Base-by-base conservation (phyloP, 116 monocot genomes). In the Iris pallida region DNA sequence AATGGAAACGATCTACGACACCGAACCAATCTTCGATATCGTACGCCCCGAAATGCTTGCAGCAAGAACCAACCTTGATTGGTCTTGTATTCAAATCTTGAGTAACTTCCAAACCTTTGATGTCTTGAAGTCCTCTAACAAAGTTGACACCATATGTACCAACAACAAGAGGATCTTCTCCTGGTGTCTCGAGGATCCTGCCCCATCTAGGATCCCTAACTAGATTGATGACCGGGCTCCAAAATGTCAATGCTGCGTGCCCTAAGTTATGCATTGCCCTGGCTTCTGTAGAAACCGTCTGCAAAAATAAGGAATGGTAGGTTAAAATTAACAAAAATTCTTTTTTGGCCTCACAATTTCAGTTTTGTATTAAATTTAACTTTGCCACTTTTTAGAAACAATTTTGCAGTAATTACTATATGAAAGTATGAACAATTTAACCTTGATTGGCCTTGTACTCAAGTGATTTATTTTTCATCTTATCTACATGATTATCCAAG, bases 1-100 rank as follows among this genome's bases (percentile, higher is more conserved):
- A 81, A 19, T 16, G 10, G 58, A 58, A 82, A 0, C 86, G 86
- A 0, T 75, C 69, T 0, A 2, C 6, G 17, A 53, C 11, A 11
- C 71, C 75, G 0, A 60, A 52, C 84, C 88, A 88, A 58, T 66
- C 73, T n/a, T 88, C 85, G 11, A 88, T 7, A 53, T 85, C 82
- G 16, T 85, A 85, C 0, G 85, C 85, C 0, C 85, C 56, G 44
- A 76, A 88, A 48, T 88, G 88, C 72, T 89, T 89, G 72, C 85
- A 89, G 43, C 88, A 88, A 8, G 84, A 72, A 2, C 73, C 63
- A 16, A 79, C 72, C 64, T 79, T 79, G 7, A 81, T 63, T 3
- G 76, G 81, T 45, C 76, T 47, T 8, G 68, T 46, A 42, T 66
- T 69, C 4, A 42, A 45, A 45, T 77, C 78, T 6, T 56, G 43